phyloP scores from a whole-genome alignment of 2,329 filamentous ascomycete genomes.

The Bertia moriformis region DNA sequence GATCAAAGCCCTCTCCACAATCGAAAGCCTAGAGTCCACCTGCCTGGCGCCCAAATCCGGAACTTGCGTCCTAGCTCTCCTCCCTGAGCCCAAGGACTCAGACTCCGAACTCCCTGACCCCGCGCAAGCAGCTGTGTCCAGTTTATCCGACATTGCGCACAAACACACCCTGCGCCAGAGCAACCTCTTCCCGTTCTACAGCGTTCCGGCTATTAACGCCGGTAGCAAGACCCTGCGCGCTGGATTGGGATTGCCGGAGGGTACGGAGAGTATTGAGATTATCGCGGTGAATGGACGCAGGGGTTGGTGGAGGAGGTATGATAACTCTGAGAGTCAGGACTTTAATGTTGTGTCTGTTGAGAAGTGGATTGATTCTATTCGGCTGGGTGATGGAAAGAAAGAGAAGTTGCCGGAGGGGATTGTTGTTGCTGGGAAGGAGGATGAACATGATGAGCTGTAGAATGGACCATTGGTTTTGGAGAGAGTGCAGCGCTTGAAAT shows the following conservation, averaged over 20 bases:
- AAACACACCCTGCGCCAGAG: slow-evolving; percentile 56
- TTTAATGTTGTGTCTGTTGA: slow-evolving; percentile 54
- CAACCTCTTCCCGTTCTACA: slow-evolving; percentile 71
- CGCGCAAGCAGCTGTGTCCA: slow-evolving; percentile 37
- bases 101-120: slow-evolving; percentile 18
- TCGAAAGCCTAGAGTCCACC: slow-evolving; percentile 48
- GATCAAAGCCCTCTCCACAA: slow-evolving; percentile 50
- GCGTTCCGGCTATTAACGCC: slow-evolving; percentile 50
- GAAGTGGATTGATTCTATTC: slow-evolving; percentile 79
- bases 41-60: slow-evolving; percentile 65
- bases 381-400: slow-evolving; percentile 75
- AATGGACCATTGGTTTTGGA: not conserved
- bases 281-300: slow-evolving; percentile 75
- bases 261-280: slow-evolving; percentile 51
- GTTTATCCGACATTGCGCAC: slow-evolving; percentile 59
- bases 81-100: slow-evolving; percentile 36
- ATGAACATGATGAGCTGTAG: slow-evolving; percentile 9
- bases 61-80: slow-evolving; percentile 69
- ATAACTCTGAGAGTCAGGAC: slow-evolving; percentile 27
- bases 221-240: slow-evolving; percentile 36
- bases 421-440: slow-evolving; percentile 23
- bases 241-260: slow-evolving; percentile 31
- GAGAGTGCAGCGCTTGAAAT: not conserved
- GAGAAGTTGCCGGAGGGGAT: slow-evolving; percentile 54
- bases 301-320: slow-evolving; percentile 70